Evolutionary conservation across 1,284 basidiomycete species (phyloP), one percentile per base, ranked within the genome.

Genomic region (Cerioporus squamosus): DNA sequence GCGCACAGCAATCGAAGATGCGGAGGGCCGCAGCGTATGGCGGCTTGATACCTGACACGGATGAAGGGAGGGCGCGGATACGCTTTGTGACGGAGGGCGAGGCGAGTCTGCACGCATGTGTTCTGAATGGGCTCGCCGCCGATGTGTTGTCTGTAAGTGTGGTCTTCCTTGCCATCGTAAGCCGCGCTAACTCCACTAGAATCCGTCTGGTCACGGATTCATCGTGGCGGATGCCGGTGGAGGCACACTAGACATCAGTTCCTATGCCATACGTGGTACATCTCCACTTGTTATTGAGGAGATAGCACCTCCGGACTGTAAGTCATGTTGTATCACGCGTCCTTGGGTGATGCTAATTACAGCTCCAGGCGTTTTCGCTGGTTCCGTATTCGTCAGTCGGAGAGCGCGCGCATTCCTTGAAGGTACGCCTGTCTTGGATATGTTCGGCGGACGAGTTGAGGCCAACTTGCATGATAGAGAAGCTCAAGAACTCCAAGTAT

Each of bases 61-160:
- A 86, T 64, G 85, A 83, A 55, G 88, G 87, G 4, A 84, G 83
- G 61, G 81, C 87, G 0, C 77, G 87, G 51, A 88, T 92, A 63
- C 77, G 86, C 31, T 91, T 92, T 64, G 89, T 92, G 39, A 91
- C 88, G 2, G 90, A 91, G 69, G 90, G 89, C 51, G 90, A 92
- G 73, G 90, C 90, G 0, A 90, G 87, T 77, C 74, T 91, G 66
- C 90, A 91, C 68, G 86, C 88, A 1, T 91, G 88, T 72, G 85
- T 91, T 5, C 72, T 89, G 63, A 91, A 84, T 66, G 89, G 88
- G 2, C 79, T 91, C 2, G 88, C 88, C 9, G 83, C 82, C 3
- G 89, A 92, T 66, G 87, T 91, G 22, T 80, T 91, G 62, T 85
- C 84, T 55, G 89, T 90, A 62, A 53, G 81, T 75, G 12, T 42